Conservation (phyloP, 2,329 filamentous ascomycete species). For the Neofusicoccum ribis region DNA sequence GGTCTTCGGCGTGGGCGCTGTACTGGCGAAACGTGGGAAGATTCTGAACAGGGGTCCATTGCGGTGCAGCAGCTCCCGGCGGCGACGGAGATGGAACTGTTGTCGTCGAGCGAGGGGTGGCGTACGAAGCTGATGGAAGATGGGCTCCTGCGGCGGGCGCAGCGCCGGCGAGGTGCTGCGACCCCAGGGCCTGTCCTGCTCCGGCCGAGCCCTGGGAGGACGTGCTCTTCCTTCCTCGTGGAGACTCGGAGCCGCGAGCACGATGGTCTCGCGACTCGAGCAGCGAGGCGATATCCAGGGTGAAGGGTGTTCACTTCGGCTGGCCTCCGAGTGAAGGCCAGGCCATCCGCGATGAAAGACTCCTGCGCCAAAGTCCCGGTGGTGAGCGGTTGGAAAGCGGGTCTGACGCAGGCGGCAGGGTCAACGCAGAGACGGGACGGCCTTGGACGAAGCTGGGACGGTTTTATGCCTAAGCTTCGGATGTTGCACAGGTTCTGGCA, state of each 20-base stretch:
- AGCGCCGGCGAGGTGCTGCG: slow-evolving; percentile 27
- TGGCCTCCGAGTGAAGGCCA: slow-evolving; percentile 31
- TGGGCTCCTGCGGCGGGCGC: slow-evolving; percentile 41
- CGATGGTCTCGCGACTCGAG: slow-evolving; percentile 64
- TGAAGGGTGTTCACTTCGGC: slow-evolving; percentile 41
- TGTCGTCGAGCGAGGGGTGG: slow-evolving; percentile 18
- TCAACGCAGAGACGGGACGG: neutral
- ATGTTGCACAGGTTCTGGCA: neutral
- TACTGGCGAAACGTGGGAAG: neutral
- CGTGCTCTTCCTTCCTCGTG: slow-evolving; percentile 48
- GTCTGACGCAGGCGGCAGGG: neutral
- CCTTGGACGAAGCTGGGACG: neutral
- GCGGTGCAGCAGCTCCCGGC: neutral
- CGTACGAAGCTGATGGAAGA: slow-evolving; percentile 37
- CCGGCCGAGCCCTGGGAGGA: slow-evolving; percentile 20
- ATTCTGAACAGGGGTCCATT: slow-evolving; percentile 7
- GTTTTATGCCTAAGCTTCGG: neutral
- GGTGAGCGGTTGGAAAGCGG: neutral
- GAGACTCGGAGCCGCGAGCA: slow-evolving; percentile 66
- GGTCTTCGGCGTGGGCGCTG: slow-evolving; percentile 32
- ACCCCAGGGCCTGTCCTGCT: neutral
- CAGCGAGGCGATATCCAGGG: slow-evolving; percentile 92
- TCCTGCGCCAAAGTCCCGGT: neutral
- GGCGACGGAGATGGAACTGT: slow-evolving; percentile 12
- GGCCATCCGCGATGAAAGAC: slow-evolving; percentile 25